Conservation (phyloP, 225 moss, liverwort and hornwort genomes). For the Rhytidiadelphus loreus region DNA sequence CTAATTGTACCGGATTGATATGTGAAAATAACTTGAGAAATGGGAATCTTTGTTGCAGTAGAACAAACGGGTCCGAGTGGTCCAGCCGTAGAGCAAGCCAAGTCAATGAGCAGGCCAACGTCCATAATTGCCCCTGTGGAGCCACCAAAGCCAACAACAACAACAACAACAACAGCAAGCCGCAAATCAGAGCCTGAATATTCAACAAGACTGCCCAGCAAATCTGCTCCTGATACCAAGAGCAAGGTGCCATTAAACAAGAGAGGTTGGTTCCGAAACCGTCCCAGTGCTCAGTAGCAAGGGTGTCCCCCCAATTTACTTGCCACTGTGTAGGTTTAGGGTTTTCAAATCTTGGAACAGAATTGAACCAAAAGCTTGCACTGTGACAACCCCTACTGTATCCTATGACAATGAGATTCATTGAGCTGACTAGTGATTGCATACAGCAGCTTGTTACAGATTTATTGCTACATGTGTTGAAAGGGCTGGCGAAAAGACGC, state of each 20-base stretch:
- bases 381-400: neutral
- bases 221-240: neutral
- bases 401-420: neutral
- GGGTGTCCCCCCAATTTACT: no score
- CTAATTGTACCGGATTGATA: neutral
- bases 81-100: neutral
- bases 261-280: conserved; percentile 3
- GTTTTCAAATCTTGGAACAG: neutral
- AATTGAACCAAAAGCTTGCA: neutral
- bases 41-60: neutral
- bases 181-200: neutral
- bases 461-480: neutral
- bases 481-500: neutral
- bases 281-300: neutral
- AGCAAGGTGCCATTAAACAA: neutral
- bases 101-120: neutral
- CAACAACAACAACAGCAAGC: neutral
- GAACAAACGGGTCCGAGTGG: neutral
- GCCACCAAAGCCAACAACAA: neutral
- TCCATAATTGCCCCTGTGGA: neutral
- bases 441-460: neutral
- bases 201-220: neutral
- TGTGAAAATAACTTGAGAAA: neutral
- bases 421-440: neutral
- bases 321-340: neutral